Percentiles rank a stretch among this genome's conserved stretches.
Evolutionary conservation across 176 grass and related monocot genomes (phyloP).

Genomic region (Bonia amplexicaulis): DNA sequence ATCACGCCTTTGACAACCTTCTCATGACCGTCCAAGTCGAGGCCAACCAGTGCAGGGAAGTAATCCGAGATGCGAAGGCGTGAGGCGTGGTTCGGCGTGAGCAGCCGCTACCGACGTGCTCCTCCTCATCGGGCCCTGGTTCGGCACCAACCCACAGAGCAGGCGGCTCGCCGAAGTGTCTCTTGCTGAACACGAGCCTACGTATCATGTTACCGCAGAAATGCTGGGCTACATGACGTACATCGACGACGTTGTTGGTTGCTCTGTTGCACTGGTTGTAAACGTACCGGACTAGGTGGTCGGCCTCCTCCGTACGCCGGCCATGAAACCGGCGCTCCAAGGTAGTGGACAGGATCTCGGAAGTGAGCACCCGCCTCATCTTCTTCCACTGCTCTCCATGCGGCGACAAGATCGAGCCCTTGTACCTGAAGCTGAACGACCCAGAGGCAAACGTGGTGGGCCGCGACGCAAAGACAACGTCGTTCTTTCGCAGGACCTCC

Average conservation of each 20-base stretch:
- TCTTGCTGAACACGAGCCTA: conserved; percentile 15
- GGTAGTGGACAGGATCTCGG: background rate
- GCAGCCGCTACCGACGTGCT: background rate
- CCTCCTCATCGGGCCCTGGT: conserved; percentile 4
- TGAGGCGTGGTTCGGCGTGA: background rate
- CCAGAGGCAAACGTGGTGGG: background rate
- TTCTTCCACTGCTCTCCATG: conserved; percentile 47
- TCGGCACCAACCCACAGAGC: background rate
- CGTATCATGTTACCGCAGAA: conserved; percentile 32
- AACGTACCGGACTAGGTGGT: conserved; percentile 22
- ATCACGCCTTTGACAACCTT: background rate
- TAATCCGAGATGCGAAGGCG: conserved; percentile 24
- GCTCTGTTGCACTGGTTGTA: background rate
- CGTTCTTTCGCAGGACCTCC: conserved; percentile 36
- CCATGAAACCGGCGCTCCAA: background rate
- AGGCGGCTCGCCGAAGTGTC: background rate
- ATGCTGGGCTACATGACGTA: background rate
- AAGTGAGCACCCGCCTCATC: conserved; percentile 35
- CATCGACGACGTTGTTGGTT: background rate
- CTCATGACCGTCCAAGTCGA: conserved; percentile 40
- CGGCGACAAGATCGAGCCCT: background rate
- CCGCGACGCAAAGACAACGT: conserved; percentile 26
- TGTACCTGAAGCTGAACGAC: background rate
- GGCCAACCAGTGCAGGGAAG: conserved; percentile 1
- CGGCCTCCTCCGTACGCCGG: conserved; percentile 20